These are phyloP conservation scores for Alternaria conjuncta DNA, from an alignment of 2,329 filamentous ascomycete species.

Conservation along the genomic window DNA sequence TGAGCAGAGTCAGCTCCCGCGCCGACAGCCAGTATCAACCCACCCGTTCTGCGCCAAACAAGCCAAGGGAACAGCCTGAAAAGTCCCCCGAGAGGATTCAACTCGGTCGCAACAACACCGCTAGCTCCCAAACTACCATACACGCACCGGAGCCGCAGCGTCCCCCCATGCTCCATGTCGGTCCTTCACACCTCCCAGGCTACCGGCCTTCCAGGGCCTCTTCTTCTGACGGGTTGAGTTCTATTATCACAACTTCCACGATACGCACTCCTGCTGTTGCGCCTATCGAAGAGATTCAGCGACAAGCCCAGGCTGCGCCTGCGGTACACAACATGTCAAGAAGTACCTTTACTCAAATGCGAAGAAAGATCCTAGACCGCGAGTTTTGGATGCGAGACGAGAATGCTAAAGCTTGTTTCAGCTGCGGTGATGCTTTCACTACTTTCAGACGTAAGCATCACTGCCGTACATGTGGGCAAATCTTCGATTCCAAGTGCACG, in stretches of 20 bases:
- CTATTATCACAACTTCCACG: constrained; percentile 43
- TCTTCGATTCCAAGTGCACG: constrained; percentile 96
- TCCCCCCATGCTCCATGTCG: constrained; percentile 52
- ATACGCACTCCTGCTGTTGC: constrained; percentile 39
- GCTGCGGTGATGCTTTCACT: constrained; percentile 87
- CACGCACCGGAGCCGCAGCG: constrained; percentile 41
- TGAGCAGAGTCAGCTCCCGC: constrained; percentile 29
- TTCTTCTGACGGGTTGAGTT: constrained; percentile 54
- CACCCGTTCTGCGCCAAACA: constrained; percentile 24
- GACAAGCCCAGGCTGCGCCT: constrained; percentile 23
- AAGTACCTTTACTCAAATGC: constrained; percentile 64
- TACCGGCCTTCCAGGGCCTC: constrained; percentile 55
- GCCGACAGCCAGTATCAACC: constrained; percentile 33
- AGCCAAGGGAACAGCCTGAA: constrained; percentile 30
- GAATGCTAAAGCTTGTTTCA: constrained; percentile 95
- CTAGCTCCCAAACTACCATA: constrained; percentile 32
- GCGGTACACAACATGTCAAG: constrained; percentile 50
- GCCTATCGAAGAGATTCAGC: constrained; percentile 41
- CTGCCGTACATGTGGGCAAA: constrained; percentile 93
- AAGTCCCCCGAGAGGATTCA: constrained; percentile 31
- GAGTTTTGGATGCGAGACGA: constrained; percentile 99
- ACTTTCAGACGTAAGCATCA: constrained; percentile 97
- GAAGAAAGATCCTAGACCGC: constrained; percentile 86
- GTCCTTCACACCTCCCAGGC: constrained; percentile 56
- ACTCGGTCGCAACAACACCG: constrained; percentile 19